Evolutionary conservation across 768 basidiomycete genomes (phyloP), one percentile per base, ranked within the genome.

Genomic region (Boletus rubropictus): DNA sequence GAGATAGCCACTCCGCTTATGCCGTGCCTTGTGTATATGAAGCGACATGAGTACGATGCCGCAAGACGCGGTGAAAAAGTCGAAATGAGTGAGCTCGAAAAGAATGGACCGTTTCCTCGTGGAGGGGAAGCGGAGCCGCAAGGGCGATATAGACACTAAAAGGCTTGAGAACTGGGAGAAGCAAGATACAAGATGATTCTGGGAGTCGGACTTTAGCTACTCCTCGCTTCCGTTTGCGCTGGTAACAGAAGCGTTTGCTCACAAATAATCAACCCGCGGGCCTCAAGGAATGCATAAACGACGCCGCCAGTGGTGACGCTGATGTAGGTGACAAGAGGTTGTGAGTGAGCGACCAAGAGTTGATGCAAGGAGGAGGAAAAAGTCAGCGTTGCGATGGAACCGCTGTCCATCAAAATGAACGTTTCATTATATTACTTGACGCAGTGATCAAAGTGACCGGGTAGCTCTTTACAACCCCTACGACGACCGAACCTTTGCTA

Each of bases 191-290:
- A 42, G 18, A 44, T 31, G 12, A 15, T 17, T 34, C 42, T 51
- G 34, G 29, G 35, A 49, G 42, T 46, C 50, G 36, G 54, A 51
- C 39, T 49, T 55, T 44, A 34, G 48, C 31, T 31, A 27, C 31
- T 25, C 27, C 51, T 62, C 58, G 61, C 51, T 50, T 55, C 57
- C 45, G 50, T 57, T 17, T 51, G 60, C 41, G 43, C 20, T 38
- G 50, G 39, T 44, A 29, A 27, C 17, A 24, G 28, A 41, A 31
- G 12, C 0, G 6, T 10, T 32, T 27, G 50, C 62, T 50, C 37
- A 64, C 62, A 31, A 3, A 8, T 22, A 28, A 34, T n/a, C 7
- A 22, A 33, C 43, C 34, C n/a, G 7, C 18, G 9, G 28, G 39
- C 39, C 39, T 21, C 3, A 20, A 38, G 31, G 11, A 18, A 32